Base-by-base conservation (phyloP, 2,329 filamentous ascomycete genomes). In the Ambrosiella xylebori region DNA sequence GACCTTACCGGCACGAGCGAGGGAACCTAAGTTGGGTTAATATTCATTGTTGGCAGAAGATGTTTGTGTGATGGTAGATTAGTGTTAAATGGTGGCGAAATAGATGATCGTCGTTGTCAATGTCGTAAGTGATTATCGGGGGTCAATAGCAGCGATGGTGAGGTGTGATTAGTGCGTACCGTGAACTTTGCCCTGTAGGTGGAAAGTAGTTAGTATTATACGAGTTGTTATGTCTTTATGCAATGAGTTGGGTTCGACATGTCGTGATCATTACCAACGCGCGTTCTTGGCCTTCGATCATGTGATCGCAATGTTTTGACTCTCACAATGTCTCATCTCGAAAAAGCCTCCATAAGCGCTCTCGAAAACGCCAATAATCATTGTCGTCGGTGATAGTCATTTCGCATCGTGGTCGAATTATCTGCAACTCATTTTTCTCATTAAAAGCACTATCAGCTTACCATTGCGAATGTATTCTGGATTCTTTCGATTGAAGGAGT, bases 1-100 rank as follows among this genome's bases (percentile, higher is more conserved):
- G 84, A 95, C 89, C 82, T 95, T 95, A 79, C 88, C 88, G 78
- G 82, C 80, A 83, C 84, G 82, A 73, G 82, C 84, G 74, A 88
- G 83, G 68, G 85, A 61, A 61, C 59, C 59, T 61, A 41, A 36
- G 53, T 8, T 37, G 36, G 7, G 51, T 47, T 47, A 27, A 27
- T 27, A 27, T 27, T 27, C 27, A 3, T 27, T 27, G 4, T 27
- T 27, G 4, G 27, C 4, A 27, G 27, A 3, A 27, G 27, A 27
- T 27, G 4, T 41, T 41, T 11, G 5, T 41, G 39, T 2, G 17
- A 59, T 15, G 41, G 37, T 38, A 17, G 56, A 53, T 59, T 53
- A 57, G 50, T 56, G 54, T 59, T 39, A 41, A 19, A 51, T 37
- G 4, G 13, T 40, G 27, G 37, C 7, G 4, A 35, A 12, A 44